phyloP scores from a whole-genome alignment of 805 yeast genomes.

The Kazachstania viticola region DNA sequence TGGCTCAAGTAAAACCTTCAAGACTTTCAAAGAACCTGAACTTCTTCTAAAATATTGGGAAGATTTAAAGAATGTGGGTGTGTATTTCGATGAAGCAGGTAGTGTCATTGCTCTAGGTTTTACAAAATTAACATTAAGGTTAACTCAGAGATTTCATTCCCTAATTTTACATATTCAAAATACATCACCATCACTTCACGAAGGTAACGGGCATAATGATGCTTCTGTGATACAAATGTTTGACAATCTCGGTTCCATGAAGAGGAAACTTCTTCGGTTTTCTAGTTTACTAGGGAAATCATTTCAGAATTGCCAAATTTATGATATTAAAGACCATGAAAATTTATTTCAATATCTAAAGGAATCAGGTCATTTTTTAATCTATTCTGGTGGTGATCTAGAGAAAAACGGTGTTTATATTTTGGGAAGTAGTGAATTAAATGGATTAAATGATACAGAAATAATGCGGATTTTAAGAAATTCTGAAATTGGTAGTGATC shows the following conservation, averaged over 20 bases:
- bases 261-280: slow-evolving; percentile 76
- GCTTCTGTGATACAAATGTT: slow-evolving; percentile 46
- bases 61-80: slow-evolving; percentile 65
- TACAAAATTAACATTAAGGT: slow-evolving; percentile 48
- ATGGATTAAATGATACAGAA: slow-evolving; percentile 30
- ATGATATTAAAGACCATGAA: slow-evolving; percentile 40
- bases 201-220: slow-evolving; percentile 17
- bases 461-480: slow-evolving; percentile 36
- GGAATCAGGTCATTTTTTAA: slow-evolving; percentile 61
- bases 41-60: slow-evolving; percentile 76
- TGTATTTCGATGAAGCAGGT: slow-evolving; percentile 71
- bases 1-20: slow-evolving; percentile 58
- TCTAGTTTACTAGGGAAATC: slow-evolving; percentile 53
- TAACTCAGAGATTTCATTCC: slow-evolving; percentile 55
- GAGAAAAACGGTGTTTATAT: slow-evolving; percentile 71
- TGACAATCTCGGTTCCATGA: slow-evolving; percentile 61
- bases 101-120: slow-evolving; percentile 72
- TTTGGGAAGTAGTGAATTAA: slow-evolving; percentile 49
- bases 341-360: slow-evolving; percentile 47
- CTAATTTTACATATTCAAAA: slow-evolving; percentile 63
- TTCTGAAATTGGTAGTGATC: slow-evolving; percentile 41
- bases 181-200: slow-evolving; percentile 41
- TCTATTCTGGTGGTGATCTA: slow-evolving; percentile 54
- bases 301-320: slow-evolving; percentile 62
- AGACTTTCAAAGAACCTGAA: slow-evolving; percentile 87